These are phyloP conservation scores for Cyberlindnera amylophila DNA, from an alignment of 805 yeast genomes.

Conservation along the genomic window DNA sequence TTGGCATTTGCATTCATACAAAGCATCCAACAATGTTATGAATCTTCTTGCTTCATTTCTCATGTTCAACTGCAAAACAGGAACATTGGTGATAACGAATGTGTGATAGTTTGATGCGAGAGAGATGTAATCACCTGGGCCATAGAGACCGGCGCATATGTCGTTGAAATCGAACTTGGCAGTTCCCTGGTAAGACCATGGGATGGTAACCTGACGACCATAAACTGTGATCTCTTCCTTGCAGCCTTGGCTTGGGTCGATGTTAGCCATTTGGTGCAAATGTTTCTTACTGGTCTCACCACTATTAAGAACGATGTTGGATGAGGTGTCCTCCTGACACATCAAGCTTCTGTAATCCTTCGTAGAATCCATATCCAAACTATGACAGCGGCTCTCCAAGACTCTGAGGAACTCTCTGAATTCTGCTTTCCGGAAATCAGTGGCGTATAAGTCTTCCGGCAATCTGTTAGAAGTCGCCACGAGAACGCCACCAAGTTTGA, in stretches of 20 bases:
- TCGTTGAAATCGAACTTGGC: slow-evolving; percentile 50
- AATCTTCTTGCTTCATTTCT: slow-evolving; percentile 68
- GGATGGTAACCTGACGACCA: slow-evolving; percentile 48
- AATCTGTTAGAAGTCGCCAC: slow-evolving; percentile 71
- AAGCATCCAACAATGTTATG: slow-evolving; percentile 63
- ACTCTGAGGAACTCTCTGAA: slow-evolving; percentile 55
- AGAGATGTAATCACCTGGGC: slow-evolving; percentile 69
- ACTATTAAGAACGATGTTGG: slow-evolving; percentile 33
- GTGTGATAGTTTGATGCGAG: slow-evolving; percentile 57
- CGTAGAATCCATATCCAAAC: slow-evolving; percentile 56
- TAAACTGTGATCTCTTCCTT: slow-evolving; percentile 44
- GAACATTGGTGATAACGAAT: slow-evolving; percentile 57
- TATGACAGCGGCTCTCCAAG: slow-evolving; percentile 53
- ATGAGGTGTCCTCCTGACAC: slow-evolving; percentile 7
- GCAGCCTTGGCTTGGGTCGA: slow-evolving; percentile 8
- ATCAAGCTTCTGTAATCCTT: slow-evolving; percentile 47
- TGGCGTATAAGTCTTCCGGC: slow-evolving; percentile 69
- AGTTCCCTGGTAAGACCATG: slow-evolving; percentile 37
- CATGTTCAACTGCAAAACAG: slow-evolving; percentile 50
- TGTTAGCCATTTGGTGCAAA: slow-evolving; percentile 1
- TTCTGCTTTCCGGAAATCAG: slow-evolving; percentile 55
- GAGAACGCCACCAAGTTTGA: slow-evolving; percentile 69
- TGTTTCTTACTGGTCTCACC: not conserved
- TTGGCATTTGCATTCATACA: slow-evolving; percentile 64
- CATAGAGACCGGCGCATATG: slow-evolving; percentile 52